Conservation (phyloP, 2,329 filamentous ascomycete species). For the Talaromyces sp. region DNA sequence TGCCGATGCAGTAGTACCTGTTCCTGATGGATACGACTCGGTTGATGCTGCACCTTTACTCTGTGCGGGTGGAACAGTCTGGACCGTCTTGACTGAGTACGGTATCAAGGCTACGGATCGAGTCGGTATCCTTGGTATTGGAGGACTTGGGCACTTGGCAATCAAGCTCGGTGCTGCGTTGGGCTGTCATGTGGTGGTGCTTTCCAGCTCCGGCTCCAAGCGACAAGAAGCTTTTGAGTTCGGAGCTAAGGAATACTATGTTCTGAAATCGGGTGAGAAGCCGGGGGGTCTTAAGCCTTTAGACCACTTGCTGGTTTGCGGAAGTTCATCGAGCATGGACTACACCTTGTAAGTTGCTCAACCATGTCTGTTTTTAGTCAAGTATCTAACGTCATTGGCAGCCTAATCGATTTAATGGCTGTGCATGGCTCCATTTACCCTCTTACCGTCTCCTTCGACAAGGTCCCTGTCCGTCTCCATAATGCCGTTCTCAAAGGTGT, state of each 20-base stretch:
- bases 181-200: conserved; percentile 56
- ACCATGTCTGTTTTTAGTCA: not conserved
- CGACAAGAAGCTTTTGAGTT: conserved; percentile 40
- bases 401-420: conserved; percentile 12
- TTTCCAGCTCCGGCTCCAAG: conserved; percentile 31
- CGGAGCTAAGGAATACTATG: conserved; percentile 62
- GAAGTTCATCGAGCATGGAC: conserved; percentile 8
- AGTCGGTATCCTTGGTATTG: conserved; percentile 70
- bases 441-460: conserved; percentile 8
- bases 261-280: conserved; percentile 69
- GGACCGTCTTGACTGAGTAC: conserved; percentile 57
- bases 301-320: conserved; percentile 13
- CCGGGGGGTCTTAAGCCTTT: conserved; percentile 59
- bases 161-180: conserved; percentile 67
- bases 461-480: conserved; percentile 7
- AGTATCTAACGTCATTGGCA: not conserved
- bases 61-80: conserved; percentile 43
- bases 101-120: conserved; percentile 64
- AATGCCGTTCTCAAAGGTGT: conserved; percentile 7
- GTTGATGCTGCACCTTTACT: conserved; percentile 35
- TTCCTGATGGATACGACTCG: conserved; percentile 34
- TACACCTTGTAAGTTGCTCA: conserved; percentile 9
- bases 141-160: conserved; percentile 68
- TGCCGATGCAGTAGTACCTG: conserved; percentile 38
- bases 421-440: conserved; percentile 14